These are phyloP conservation scores for Prunus mongolica DNA, from an alignment of 306 rosid genomes.

Conservation along the genomic window DNA sequence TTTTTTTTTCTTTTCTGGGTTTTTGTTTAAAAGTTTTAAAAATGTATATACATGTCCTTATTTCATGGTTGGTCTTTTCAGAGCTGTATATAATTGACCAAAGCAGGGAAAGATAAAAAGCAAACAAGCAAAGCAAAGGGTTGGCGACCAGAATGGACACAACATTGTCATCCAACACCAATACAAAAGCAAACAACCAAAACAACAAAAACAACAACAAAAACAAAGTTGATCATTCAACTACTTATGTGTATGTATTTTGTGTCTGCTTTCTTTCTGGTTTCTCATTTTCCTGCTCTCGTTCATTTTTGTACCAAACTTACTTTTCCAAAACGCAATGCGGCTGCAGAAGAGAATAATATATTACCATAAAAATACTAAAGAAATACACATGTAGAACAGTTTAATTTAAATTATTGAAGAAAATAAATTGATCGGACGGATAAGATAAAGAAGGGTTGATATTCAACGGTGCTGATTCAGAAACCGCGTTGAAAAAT, in stretches of 20 bases:
- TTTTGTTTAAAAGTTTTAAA: neutral
- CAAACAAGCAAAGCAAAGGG: neutral
- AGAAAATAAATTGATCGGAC: neutral
- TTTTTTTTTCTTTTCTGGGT: neutral
- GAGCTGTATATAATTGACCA: conserved; percentile 2
- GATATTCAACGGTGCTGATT: neutral
- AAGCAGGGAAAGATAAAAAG: neutral
- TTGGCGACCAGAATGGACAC: conserved; percentile 15
- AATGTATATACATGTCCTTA: neutral
- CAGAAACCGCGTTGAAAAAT: neutral
- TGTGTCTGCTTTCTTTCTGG: neutral
- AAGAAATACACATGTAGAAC: neutral
- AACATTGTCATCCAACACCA: neutral
- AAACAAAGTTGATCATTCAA: neutral
- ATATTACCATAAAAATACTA: neutral
- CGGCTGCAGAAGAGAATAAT: neutral
- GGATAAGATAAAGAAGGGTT: neutral
- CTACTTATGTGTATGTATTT: too few relatives aligned
- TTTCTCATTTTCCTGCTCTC: neutral
- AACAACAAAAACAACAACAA: neutral
- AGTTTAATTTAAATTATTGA: neutral
- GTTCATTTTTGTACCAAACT: neutral
- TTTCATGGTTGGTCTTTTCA: neutral
- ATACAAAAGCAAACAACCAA: neutral
- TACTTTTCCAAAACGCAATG: neutral